Conservation (phyloP, 1,139 yeast genomes). For the Sugiyamaella pinicola region DNA sequence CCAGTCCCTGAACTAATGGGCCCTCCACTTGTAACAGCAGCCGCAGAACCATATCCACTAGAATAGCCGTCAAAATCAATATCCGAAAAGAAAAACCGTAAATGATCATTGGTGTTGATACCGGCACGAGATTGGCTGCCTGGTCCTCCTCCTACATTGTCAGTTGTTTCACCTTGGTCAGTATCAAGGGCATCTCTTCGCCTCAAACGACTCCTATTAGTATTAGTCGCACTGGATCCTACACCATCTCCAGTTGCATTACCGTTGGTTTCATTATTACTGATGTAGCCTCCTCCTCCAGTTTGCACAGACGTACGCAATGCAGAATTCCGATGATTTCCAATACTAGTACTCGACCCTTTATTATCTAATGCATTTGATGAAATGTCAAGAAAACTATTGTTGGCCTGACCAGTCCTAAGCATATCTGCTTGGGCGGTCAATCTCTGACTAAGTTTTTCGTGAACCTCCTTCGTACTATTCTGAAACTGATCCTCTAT, state of each 20-base stretch:
- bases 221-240: slow-evolving; percentile 2
- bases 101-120: slow-evolving; percentile 21
- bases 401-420: slow-evolving; percentile 41
- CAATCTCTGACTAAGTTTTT: slow-evolving; percentile 73
- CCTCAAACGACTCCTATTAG: slow-evolving; percentile 21
- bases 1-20: slow-evolving; percentile 9
- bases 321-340: neutral
- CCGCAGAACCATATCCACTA: slow-evolving; percentile 19
- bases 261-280: slow-evolving; percentile 18
- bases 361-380: slow-evolving; percentile 10
- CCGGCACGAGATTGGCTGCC: slow-evolving; percentile 17
- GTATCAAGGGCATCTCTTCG: slow-evolving; percentile 19
- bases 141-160: slow-evolving; percentile 15
- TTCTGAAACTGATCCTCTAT: slow-evolving; percentile 78
- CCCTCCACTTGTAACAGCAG: slow-evolving; percentile 14
- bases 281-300: slow-evolving; percentile 14
- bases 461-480: slow-evolving; percentile 76
- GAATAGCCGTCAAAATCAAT: slow-evolving; percentile 25
- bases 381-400: slow-evolving; percentile 16
- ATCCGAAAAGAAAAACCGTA: slow-evolving; percentile 26
- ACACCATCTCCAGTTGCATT: slow-evolving; percentile 16
- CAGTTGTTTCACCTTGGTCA: slow-evolving; percentile 17
- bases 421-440: slow-evolving; percentile 77
- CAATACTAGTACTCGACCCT: neutral
- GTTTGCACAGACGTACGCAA: slow-evolving; percentile 1